These are phyloP conservation scores for Syncephalastrum sp. DNA, from an alignment of 371 early-diverging fungal species.

Conservation along the genomic window DNA sequence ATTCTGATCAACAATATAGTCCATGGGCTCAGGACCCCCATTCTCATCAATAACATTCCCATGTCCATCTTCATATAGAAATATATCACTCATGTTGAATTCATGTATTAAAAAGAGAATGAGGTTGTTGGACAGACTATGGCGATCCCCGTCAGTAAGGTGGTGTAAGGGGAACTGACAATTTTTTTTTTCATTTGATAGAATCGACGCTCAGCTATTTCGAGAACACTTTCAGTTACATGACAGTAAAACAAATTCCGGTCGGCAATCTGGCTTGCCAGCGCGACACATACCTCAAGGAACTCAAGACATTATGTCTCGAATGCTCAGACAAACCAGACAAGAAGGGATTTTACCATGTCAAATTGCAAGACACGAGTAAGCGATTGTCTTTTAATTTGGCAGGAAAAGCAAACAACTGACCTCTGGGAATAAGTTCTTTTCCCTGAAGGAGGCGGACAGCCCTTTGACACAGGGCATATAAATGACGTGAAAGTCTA, in stretches of 20 bases:
- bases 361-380: slow-evolving; percentile 41
- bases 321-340: slow-evolving; percentile 37
- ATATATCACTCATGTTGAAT: no score
- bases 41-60: no score
- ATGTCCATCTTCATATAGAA: no score
- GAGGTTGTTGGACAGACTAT: no score
- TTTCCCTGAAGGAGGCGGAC: slow-evolving; percentile 77
- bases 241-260: slow-evolving; percentile 26
- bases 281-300: slow-evolving; percentile 30
- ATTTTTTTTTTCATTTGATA: no score
- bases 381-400: slow-evolving; percentile 1
- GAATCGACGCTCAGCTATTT: no score
- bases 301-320: slow-evolving; percentile 31
- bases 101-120: no score
- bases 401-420: neutral
- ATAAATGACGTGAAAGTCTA: slow-evolving; percentile 56
- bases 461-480: slow-evolving; percentile 68
- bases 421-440: slow-evolving; percentile 39
- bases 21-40: no score
- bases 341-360: slow-evolving; percentile 43
- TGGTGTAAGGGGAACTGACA: no score
- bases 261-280: slow-evolving; percentile 44
- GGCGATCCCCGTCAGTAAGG: no score
- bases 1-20: no score
- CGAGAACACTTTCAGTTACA: neutral